These are phyloP conservation scores for Nakazawaea holstii DNA, from an alignment of 805 yeast species.

Conservation along the genomic window DNA sequence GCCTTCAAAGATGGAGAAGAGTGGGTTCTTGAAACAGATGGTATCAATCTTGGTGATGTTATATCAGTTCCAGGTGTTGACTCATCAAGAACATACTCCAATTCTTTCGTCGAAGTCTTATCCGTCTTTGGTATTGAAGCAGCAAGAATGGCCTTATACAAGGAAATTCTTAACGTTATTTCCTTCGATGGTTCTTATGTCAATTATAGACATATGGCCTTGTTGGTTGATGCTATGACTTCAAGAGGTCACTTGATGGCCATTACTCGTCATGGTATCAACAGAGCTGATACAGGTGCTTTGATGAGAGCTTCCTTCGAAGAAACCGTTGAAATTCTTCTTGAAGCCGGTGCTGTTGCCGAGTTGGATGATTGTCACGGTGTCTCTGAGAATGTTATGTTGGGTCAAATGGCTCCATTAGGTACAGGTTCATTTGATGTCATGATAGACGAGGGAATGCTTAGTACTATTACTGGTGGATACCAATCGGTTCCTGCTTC, in stretches of 20 bases:
- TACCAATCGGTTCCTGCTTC: conserved; percentile 30
- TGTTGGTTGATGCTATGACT: conserved; percentile 97
- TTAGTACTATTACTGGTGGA: conserved; percentile 58
- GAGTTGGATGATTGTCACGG: conserved; percentile 98
- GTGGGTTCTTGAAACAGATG: conserved; percentile 99
- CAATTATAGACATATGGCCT: conserved; percentile 96
- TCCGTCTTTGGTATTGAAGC: conserved; percentile 98
- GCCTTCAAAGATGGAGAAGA: conserved; percentile 86
- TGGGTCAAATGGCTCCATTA: conserved; percentile 97
- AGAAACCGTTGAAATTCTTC: conserved; percentile 95
- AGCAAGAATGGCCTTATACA: conserved; percentile 88
- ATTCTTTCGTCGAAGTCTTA: conserved; percentile 92
- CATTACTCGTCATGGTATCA: conserved; percentile 98
- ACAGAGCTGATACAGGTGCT: conserved; percentile 98
- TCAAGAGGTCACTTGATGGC: conserved; percentile 98
- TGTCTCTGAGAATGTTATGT: conserved; percentile 94
- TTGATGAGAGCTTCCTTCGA: conserved; percentile 99
- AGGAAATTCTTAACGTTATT: conserved; percentile 93
- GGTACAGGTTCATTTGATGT: conserved; percentile 99
- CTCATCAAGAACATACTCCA: conserved; percentile 83
- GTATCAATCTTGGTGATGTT: conserved; percentile 92
- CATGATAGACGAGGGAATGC: conserved; percentile 84
- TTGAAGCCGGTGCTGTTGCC: conserved; percentile 98
- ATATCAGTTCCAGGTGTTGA: conserved; percentile 95
- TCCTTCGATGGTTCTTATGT: conserved; percentile 99